These are phyloP conservation scores for Withania somnifera DNA, from an alignment of 305 asterid genomes.

Conservation along the genomic window DNA sequence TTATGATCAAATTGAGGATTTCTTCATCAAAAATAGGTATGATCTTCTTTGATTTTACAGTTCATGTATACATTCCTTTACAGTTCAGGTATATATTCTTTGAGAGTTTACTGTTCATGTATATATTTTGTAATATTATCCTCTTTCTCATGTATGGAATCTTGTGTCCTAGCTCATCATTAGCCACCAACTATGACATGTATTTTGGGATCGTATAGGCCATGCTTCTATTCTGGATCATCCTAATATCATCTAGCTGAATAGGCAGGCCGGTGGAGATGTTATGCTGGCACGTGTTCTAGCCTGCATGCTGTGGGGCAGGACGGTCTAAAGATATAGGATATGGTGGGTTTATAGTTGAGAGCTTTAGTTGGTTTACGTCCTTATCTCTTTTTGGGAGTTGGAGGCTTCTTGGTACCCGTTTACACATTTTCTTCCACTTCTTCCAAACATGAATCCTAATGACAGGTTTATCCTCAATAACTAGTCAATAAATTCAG, in stretches of 20 bases:
- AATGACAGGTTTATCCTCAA: neutral
- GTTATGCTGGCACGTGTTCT: neutral
- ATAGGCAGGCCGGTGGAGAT: neutral
- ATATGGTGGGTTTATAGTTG: neutral
- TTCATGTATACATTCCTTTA: no score
- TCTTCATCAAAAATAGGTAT: constrained; percentile 93
- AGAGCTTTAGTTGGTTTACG: neutral
- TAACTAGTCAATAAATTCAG: neutral
- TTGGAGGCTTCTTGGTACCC: neutral
- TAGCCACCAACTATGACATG: neutral
- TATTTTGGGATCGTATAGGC: neutral
- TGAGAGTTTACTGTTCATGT: neutral
- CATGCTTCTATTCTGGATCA: neutral
- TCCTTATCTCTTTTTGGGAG: neutral
- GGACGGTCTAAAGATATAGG: neutral
- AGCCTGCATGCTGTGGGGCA: neutral
- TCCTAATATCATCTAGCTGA: neutral
- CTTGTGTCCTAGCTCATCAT: neutral
- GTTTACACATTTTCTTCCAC: neutral
- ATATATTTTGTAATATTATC: neutral
- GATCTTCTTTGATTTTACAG: neutral
- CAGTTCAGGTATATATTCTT: constrained; percentile 4
- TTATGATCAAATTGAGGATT: constrained; percentile 90
- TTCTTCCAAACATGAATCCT: neutral
- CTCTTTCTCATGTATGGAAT: neutral